Conservation (phyloP, 225 moss, liverwort and hornwort genomes). For the Bryum argenteum region DNA sequence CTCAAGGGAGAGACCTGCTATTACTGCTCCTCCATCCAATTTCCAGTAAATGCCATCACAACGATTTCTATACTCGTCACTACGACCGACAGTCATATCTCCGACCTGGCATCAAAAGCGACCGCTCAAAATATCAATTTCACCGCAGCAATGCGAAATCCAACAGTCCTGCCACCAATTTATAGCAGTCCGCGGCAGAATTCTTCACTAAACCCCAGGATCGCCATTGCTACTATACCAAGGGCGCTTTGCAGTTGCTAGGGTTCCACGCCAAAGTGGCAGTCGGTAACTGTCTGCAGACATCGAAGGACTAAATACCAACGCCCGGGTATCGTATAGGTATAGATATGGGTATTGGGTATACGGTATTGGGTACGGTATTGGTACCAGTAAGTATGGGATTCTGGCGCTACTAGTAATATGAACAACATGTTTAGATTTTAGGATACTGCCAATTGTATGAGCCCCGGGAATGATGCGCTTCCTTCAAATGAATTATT, state of each 20-base stretch:
- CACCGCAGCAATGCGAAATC: background rate
- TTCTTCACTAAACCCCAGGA: slow-evolving; percentile 45
- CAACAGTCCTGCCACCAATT: background rate
- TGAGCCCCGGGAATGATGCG: background rate
- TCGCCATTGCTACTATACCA: background rate
- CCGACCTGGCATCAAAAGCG: background rate
- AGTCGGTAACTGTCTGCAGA: slow-evolving; percentile 35
- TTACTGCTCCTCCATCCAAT: background rate
- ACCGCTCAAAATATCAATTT: background rate
- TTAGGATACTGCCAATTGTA: background rate
- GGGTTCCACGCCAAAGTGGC: background rate
- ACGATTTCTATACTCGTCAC: slow-evolving; percentile 4
- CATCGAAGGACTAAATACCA: no score
- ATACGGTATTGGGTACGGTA: background rate
- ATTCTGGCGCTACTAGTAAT: background rate
- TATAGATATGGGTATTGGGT: background rate
- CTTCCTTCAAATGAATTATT: slow-evolving; percentile 8
- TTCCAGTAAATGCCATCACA: background rate
- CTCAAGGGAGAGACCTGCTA: background rate
- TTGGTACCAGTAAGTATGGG: background rate
- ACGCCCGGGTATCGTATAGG: no score
- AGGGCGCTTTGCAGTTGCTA: slow-evolving; percentile 6
- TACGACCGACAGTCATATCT: no score
- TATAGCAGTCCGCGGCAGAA: slow-evolving; percentile 26
- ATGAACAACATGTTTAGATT: rapidly evolving